Evolutionary conservation across 2,329 filamentous ascomycete species (phyloP).

Genomic region (Fusarium ramigenum): DNA sequence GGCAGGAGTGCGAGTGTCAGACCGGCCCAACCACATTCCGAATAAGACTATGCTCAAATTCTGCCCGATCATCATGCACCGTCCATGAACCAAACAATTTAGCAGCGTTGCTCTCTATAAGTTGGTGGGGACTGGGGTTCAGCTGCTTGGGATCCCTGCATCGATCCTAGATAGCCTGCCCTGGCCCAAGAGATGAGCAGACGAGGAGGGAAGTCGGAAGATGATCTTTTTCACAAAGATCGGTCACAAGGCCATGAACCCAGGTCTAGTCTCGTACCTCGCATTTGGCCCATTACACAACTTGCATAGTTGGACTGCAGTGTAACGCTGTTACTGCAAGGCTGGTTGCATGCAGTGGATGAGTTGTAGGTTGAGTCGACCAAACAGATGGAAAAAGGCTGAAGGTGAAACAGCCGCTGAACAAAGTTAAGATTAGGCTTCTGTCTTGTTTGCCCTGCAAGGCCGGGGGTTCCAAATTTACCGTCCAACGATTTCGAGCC

Average conservation of each 20-base stretch:
- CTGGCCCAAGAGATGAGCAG: conserved; percentile 14
- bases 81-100: not conserved
- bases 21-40: conserved; percentile 38
- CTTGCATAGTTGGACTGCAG: not conserved
- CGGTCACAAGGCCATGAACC: conserved; percentile 23
- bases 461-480: conserved; percentile 28
- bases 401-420: conserved; percentile 31
- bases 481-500: conserved; percentile 16
- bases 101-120: conserved; percentile 7
- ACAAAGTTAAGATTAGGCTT: conserved; percentile 40
- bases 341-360: not conserved
- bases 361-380: not conserved
- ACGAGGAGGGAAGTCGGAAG: conserved; percentile 27
- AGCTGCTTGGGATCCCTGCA: conserved; percentile 34
- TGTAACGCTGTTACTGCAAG: conserved; percentile 15
- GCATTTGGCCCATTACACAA: not conserved
- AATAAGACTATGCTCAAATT: not conserved
- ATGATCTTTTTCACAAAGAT: conserved; percentile 23
- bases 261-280: conserved; percentile 8
- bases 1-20: conserved; percentile 36
- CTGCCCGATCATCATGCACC: conserved; percentile 7
- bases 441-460: conserved; percentile 16
- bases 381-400: conserved; percentile 12
- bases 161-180: conserved; percentile 17
- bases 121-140: conserved; percentile 27